Conservation (phyloP, 2,329 filamentous ascomycete genomes). For the Conoideocrella luteorostrata region DNA sequence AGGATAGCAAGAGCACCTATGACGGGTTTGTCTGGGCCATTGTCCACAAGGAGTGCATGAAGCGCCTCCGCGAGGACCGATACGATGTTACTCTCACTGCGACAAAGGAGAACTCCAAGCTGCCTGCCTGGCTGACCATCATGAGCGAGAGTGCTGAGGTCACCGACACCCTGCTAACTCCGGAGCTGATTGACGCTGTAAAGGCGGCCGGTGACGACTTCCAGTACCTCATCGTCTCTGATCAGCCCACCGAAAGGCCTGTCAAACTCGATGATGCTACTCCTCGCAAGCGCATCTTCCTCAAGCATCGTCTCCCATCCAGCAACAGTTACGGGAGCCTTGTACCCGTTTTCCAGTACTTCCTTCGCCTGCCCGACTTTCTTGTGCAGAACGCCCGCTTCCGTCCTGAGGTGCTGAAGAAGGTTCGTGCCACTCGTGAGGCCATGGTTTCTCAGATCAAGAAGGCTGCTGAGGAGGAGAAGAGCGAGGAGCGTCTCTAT, state of each 20-base stretch:
- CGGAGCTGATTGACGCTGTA: conserved; percentile 78
- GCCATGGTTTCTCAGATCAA: conserved; percentile 73
- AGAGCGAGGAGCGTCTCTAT: conserved; percentile 67
- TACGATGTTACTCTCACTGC: conserved; percentile 91
- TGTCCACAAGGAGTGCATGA: conserved; percentile 94
- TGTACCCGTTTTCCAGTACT: conserved; percentile 72
- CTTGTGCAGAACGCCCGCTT: conserved; percentile 75
- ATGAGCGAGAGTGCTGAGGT: conserved; percentile 98
- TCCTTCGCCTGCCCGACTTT: conserved; percentile 76
- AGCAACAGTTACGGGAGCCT: conserved; percentile 57
- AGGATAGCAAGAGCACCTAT: conserved; percentile 61
- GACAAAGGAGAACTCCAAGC: conserved; percentile 87
- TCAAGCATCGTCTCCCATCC: conserved; percentile 66
- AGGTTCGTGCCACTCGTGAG: conserved; percentile 74
- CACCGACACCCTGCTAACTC: conserved; percentile 77
- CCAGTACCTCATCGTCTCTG: conserved; percentile 82
- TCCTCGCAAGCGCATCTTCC: conserved; percentile 79
- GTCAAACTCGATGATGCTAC: conserved; percentile 74
- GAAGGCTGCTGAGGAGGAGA: conserved; percentile 71
- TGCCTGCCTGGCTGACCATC: conserved; percentile 82
- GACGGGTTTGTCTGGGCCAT: conserved; percentile 93
- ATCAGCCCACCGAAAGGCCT: conserved; percentile 85
- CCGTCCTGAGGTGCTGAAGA: conserved; percentile 82
- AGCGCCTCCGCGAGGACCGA: conserved; percentile 78
- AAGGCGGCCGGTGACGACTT: conserved; percentile 69